Conservation (phyloP, 2,329 filamentous ascomycete species). For the Fusarium sp. region DNA sequence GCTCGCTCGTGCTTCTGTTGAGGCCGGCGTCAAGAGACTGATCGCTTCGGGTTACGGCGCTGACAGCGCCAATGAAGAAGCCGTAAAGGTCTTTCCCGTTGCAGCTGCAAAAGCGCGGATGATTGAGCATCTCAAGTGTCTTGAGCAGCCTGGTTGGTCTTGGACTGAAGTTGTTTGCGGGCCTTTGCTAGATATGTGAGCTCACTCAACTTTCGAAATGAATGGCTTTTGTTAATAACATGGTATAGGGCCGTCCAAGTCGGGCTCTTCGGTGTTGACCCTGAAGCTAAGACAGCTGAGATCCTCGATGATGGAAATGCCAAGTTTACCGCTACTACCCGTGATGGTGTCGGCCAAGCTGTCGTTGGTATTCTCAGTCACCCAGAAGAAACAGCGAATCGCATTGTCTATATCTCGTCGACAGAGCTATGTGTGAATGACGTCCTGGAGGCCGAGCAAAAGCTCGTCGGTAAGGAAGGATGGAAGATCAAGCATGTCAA, state of each 20-base stretch:
- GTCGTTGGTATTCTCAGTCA: background rate
- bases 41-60: background rate
- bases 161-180: background rate
- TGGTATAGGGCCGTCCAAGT: background rate
- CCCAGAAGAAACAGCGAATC: background rate
- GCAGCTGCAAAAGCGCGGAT: background rate
- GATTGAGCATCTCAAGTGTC: background rate
- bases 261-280: background rate
- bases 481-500: background rate
- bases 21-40: background rate
- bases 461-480: too few species aligned
- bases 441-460: background rate
- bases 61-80: background rate
- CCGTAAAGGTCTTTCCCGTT: background rate
- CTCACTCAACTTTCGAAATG: accelerated
- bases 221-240: background rate
- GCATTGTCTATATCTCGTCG: background rate
- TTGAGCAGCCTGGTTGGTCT: background rate
- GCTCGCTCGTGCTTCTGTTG: background rate
- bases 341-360: background rate
- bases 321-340: background rate
- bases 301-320: background rate
- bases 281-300: too few species aligned
- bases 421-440: background rate
- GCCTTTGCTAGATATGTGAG: background rate